These are phyloP conservation scores for Calonectria honghensis DNA, from an alignment of 2,329 filamentous ascomycete species.

Conservation along the genomic window DNA sequence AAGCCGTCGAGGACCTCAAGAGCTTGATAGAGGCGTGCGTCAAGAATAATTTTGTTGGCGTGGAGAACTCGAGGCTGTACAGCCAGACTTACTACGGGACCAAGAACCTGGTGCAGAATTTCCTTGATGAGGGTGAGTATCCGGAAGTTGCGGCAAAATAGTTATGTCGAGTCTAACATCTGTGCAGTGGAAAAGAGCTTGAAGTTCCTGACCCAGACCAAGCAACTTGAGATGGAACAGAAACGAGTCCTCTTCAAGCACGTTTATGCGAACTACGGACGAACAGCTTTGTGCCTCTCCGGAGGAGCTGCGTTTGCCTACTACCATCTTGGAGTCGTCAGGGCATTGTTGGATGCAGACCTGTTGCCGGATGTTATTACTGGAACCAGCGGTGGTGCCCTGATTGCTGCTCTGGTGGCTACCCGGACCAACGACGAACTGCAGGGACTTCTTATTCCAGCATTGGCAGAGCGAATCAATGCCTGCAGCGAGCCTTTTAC, in stretches of 20 bases:
- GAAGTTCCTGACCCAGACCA: slow-evolving; percentile 80
- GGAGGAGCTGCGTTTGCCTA: slow-evolving; percentile 97
- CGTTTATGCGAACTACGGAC: slow-evolving; percentile 91
- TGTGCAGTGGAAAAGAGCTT: slow-evolving; percentile 78
- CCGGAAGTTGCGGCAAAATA: background rate
- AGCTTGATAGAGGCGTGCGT: slow-evolving; percentile 90
- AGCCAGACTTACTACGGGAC: slow-evolving; percentile 98
- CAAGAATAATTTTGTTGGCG: slow-evolving; percentile 97
- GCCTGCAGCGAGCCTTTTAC: slow-evolving; percentile 87
- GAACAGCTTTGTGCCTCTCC: slow-evolving; percentile 93
- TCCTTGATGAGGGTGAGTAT: slow-evolving; percentile 84
- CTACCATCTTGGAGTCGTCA: slow-evolving; percentile 95
- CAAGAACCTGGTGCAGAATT: slow-evolving; percentile 94
- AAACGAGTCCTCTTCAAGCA: slow-evolving; percentile 92
- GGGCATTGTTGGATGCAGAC: slow-evolving; percentile 89
- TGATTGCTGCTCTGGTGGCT: slow-evolving; percentile 90
- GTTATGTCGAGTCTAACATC: slow-evolving; percentile 39
- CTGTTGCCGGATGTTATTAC: slow-evolving; percentile 95
- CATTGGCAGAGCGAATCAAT: slow-evolving; percentile 88
- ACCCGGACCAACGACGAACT: slow-evolving; percentile 95
- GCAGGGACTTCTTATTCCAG: slow-evolving; percentile 88
- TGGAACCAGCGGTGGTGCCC: slow-evolving; percentile 93
- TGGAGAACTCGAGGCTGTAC: slow-evolving; percentile 96
- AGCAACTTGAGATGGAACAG: slow-evolving; percentile 80
- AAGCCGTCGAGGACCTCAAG: slow-evolving; percentile 84